Evolutionary conservation across 139 green algal genomes (phyloP).

Genomic region (Micractinium sp.): DNA sequence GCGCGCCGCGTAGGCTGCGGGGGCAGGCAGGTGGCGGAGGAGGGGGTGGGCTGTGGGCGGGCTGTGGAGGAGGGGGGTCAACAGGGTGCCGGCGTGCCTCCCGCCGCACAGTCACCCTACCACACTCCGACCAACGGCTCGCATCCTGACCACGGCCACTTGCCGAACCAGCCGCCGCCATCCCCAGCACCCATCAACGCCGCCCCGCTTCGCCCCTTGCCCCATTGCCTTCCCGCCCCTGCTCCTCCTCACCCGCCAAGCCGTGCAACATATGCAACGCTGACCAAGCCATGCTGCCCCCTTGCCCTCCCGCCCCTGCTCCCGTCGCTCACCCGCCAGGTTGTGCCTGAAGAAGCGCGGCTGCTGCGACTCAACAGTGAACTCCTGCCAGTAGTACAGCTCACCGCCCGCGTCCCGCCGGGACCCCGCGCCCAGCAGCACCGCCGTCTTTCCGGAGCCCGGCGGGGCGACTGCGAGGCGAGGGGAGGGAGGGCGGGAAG

Average conservation of each 20-base stretch:
- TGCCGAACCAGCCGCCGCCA: too few relatives aligned
- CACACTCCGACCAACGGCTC: too few relatives aligned
- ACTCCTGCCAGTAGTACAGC: conserved; percentile 85
- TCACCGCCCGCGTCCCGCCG: conserved; percentile 32
- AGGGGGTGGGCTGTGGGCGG: neutral
- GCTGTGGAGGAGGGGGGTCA: neutral
- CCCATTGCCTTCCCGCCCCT: too few relatives aligned
- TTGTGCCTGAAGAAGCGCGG: conserved; percentile 77
- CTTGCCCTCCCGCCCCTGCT: too few relatives aligned
- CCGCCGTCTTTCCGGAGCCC: conserved; percentile 54
- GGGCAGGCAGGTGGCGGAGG: neutral
- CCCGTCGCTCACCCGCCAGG: too few relatives aligned
- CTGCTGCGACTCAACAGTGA: conserved; percentile 62
- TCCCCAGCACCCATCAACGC: too few relatives aligned
- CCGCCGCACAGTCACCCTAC: too few relatives aligned
- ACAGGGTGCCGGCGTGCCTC: too few relatives aligned
- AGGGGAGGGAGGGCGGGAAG: neutral
- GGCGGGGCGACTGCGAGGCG: conserved; percentile 48
- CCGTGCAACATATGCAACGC: too few relatives aligned
- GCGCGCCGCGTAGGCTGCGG: conserved; percentile 58
- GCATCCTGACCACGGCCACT: too few relatives aligned
- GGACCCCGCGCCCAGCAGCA: conserved; percentile 58
- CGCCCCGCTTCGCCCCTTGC: too few relatives aligned
- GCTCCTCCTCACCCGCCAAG: conserved; percentile 53
- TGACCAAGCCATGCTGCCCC: too few relatives aligned